Conservation (phyloP, 495 filamentous ascomycete species). For the Xylaria acuta region DNA sequence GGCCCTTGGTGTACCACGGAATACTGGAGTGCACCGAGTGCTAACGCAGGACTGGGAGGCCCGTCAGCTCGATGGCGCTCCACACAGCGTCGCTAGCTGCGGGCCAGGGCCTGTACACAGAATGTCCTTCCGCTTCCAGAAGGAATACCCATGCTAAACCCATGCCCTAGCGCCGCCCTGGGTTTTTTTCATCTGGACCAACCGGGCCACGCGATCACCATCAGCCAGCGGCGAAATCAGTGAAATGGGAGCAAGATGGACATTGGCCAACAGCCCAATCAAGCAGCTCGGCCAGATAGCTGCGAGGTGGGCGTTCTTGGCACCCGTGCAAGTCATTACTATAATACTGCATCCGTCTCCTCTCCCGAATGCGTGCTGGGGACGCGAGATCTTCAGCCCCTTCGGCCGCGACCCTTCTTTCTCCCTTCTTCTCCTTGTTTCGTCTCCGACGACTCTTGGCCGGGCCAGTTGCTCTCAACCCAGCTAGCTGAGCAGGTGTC, state of each 20-base stretch:
- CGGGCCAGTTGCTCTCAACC: constrained; percentile 6
- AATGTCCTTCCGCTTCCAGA: constrained; percentile 43
- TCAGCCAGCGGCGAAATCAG: constrained; percentile 19
- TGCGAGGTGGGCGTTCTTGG: constrained; percentile 14
- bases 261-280: constrained; percentile 17
- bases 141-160: constrained; percentile 33
- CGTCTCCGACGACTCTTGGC: not conserved
- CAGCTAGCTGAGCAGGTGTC: not conserved
- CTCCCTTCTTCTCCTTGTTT: not conserved
- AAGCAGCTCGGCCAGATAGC: constrained; percentile 15
- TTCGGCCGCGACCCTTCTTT: constrained; percentile 1
- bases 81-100: not conserved
- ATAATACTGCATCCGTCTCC: constrained; percentile 17
- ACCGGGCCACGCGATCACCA: constrained; percentile 21
- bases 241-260: constrained; percentile 16
- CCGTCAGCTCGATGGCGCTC: not conserved
- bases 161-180: constrained; percentile 33
- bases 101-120: not conserved
- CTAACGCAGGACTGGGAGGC: no score
- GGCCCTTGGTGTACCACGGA: not conserved
- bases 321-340: constrained; percentile 8
- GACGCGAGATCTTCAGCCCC: constrained; percentile 8
- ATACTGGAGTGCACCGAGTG: no score
- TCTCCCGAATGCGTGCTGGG: constrained; percentile 4
- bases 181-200: constrained; percentile 34